Evolutionary conservation across 2,329 filamentous ascomycete genomes (phyloP).

Genomic region (Thielaviopsis punctulata): DNA sequence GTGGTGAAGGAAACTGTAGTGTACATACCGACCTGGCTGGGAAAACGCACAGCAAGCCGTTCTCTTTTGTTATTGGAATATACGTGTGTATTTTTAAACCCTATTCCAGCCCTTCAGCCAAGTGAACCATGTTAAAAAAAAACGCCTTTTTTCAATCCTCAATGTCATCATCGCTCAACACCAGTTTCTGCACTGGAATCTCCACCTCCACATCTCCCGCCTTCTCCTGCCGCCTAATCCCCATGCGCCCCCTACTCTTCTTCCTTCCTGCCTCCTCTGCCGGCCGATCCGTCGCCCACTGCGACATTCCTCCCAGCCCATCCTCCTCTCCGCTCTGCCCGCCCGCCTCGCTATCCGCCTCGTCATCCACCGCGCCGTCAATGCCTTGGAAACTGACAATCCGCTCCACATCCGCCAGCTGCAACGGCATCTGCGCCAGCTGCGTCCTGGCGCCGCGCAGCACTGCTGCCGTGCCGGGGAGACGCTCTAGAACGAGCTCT

Average conservation of each 20-base stretch:
- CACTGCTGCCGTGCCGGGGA: constrained; percentile 72
- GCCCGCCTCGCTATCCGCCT: constrained; percentile 30
- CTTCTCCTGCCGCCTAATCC: constrained; percentile 19
- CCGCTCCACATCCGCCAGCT: constrained; percentile 44
- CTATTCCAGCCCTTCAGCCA: too few relatives aligned
- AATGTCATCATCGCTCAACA: constrained; percentile 72
- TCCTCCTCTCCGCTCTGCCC: constrained; percentile 22
- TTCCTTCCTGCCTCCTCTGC: constrained; percentile 34
- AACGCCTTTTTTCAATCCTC: constrained; percentile 43
- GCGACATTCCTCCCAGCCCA: constrained; percentile 7
- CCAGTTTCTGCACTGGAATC: constrained; percentile 44
- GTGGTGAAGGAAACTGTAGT: too few relatives aligned
- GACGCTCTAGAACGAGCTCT: constrained; percentile 65
- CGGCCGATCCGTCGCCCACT: constrained; percentile 44
- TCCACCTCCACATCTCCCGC: constrained; percentile 20
- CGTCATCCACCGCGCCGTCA: constrained; percentile 21
- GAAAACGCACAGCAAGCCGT: too few relatives aligned
- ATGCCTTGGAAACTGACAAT: constrained; percentile 51
- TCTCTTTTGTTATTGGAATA: too few relatives aligned
- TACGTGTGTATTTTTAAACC: too few relatives aligned
- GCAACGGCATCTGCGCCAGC: constrained; percentile 5
- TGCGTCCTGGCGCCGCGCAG: constrained; percentile 24
- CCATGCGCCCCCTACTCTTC: constrained; percentile 28
- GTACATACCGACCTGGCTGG: too few relatives aligned
- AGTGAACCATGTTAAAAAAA: too few relatives aligned